Evolutionary conservation across 75 land plant species (phyloP).

Genomic region (Sequoiadendron giganteum): DNA sequence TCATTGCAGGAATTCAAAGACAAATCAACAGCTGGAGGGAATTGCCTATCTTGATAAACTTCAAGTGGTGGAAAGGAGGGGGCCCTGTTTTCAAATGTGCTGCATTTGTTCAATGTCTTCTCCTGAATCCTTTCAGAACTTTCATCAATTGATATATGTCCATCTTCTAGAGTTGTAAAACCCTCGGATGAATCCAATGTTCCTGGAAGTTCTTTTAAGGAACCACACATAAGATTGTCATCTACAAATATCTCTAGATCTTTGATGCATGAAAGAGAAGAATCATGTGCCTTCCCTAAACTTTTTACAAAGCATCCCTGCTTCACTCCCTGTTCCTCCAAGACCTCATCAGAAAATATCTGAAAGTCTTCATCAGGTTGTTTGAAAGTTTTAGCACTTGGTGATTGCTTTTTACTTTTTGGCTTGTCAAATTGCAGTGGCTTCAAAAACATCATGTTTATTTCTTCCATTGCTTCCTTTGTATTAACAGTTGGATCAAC

Average conservation of each 20-base stretch:
- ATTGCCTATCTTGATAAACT: background rate
- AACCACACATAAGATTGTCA: slow-evolving; percentile 7
- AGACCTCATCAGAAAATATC: slow-evolving; percentile 51
- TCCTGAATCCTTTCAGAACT: background rate
- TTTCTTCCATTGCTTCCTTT: slow-evolving; percentile 77
- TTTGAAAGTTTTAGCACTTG: background rate
- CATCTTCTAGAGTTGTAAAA: background rate
- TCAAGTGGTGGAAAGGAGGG: background rate
- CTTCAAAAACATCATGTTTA: slow-evolving; percentile 72
- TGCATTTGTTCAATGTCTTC: slow-evolving; percentile 12
- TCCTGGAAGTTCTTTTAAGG: background rate
- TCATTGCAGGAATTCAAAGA: slow-evolving; percentile 26
- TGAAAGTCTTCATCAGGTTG: slow-evolving; percentile 16
- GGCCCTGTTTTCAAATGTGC: slow-evolving; percentile 11
- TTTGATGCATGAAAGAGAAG: background rate
- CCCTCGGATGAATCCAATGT: background rate
- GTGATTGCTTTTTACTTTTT: background rate
- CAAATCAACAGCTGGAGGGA: background rate
- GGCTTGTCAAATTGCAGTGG: slow-evolving; percentile 48
- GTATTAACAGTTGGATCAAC: slow-evolving; percentile 82
- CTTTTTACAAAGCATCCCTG: background rate
- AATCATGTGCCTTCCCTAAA: background rate
- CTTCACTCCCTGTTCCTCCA: slow-evolving; percentile 12
- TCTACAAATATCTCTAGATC: slow-evolving; percentile 30
- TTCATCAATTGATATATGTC: slow-evolving; percentile 15